A percentile compares a stretch with the other conserved stretches of the same genome.
Conservation (phyloP, 1,284 basidiomycete species). For the Phaffia rhodozyma region DNA sequence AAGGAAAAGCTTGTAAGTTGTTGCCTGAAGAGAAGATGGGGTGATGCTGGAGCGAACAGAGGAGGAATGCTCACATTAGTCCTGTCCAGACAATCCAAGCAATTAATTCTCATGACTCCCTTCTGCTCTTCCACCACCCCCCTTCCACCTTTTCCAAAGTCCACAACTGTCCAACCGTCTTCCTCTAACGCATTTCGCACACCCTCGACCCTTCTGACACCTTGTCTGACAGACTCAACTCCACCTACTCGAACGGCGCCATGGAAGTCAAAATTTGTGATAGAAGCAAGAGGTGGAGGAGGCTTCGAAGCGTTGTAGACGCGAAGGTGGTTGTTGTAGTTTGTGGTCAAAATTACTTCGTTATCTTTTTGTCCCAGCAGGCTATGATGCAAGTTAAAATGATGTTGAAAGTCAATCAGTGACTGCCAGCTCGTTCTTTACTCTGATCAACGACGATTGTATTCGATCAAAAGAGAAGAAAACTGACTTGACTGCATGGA, state of each 20-base stretch:
- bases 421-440: background rate
- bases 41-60: too few relatives aligned
- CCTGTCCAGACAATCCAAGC: conserved; percentile 88
- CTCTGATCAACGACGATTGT: too few relatives aligned
- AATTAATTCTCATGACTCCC: conserved; percentile 89
- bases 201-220: conserved; percentile 38
- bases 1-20: background rate
- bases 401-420: background rate
- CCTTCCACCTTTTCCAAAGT: conserved; percentile 42
- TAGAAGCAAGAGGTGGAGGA: conserved; percentile 29
- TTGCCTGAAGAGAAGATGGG: background rate
- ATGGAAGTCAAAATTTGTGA: conserved; percentile 94
- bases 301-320: conserved; percentile 39
- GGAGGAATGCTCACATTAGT: conserved; percentile 50
- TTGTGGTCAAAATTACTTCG: conserved; percentile 67
- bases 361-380: conserved; percentile 83
- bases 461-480: background rate
- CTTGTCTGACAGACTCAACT: conserved; percentile 32
- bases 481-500: conserved; percentile 62
- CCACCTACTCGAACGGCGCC: conserved; percentile 44
- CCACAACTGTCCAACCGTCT: conserved; percentile 75
- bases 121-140: conserved; percentile 68
- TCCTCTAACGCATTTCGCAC: conserved; percentile 57
- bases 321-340: conserved; percentile 67
- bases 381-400: conserved; percentile 21